Conservation (phyloP, 2,329 filamentous ascomycete genomes). For the Fusarium caatingaense region DNA sequence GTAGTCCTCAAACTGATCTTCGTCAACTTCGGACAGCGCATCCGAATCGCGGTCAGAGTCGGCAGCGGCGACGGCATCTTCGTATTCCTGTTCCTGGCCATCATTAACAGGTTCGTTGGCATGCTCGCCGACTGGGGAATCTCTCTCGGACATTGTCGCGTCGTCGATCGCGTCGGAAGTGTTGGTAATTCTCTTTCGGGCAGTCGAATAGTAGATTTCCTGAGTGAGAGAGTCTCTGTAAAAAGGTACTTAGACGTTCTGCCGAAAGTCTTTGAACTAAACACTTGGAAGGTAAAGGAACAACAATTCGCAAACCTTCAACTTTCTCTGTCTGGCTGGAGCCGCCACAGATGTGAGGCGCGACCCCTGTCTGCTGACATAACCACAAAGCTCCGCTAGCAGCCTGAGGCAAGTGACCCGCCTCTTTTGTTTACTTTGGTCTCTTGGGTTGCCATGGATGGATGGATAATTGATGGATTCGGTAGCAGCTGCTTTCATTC, state of each 20-base stretch:
- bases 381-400: constrained; percentile 26
- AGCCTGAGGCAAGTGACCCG: constrained; percentile 43
- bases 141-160: constrained; percentile 59
- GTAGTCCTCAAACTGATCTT: constrained; percentile 77
- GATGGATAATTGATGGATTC: constrained; percentile 34
- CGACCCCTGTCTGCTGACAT: constrained; percentile 47
- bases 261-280: constrained; percentile 10
- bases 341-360: constrained; percentile 37
- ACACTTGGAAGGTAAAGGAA: not conserved
- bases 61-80: constrained; percentile 49
- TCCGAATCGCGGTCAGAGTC: constrained; percentile 68
- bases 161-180: constrained; percentile 22
- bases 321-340: constrained; percentile 40
- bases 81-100: constrained; percentile 54
- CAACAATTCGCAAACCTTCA: constrained; percentile 36
- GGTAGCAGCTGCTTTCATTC: constrained; percentile 24
- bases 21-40: constrained; percentile 74
- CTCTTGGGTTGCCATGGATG: constrained; percentile 44
- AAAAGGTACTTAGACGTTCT: not conserved
- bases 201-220: not conserved
- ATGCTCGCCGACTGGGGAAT: constrained; percentile 56
- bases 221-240: not conserved
- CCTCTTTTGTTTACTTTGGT: constrained; percentile 51
- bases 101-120: constrained; percentile 54
- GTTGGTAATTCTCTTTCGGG: not conserved